Evolutionary conservation across 768 basidiomycete species (phyloP).

Genomic region (Boletus barrowsii): DNA sequence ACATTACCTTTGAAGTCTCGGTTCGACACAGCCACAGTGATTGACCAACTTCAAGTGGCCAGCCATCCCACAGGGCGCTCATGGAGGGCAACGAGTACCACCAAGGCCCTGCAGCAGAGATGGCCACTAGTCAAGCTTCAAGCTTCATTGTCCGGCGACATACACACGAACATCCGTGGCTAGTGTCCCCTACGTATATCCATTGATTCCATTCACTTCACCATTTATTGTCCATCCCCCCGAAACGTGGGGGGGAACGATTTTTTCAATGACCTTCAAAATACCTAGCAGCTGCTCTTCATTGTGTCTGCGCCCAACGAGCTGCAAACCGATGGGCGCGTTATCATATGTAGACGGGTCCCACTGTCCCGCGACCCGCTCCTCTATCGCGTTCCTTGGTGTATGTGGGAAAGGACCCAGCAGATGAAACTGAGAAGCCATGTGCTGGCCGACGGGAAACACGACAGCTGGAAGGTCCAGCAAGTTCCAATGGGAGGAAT

Average conservation of each 20-base stretch:
- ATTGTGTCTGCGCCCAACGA: constrained; percentile 48
- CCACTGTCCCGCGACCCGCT: constrained; percentile 38
- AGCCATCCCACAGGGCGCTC: constrained; percentile 9
- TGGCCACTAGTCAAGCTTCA: constrained; percentile 12
- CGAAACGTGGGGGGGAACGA: constrained; percentile 15
- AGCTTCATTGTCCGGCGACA: constrained; percentile 1
- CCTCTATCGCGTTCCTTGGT: constrained; percentile 37
- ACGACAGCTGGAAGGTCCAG: constrained; percentile 46
- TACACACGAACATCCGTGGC: not conserved
- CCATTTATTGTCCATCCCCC: constrained; percentile 4
- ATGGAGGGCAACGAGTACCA: not conserved
- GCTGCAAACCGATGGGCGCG: constrained; percentile 46
- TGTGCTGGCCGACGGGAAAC: constrained; percentile 43
- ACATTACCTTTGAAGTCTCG: too few species aligned
- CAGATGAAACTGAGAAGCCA: constrained; percentile 20
- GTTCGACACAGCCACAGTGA: not conserved
- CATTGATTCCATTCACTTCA: constrained; percentile 10
- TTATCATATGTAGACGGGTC: constrained; percentile 40
- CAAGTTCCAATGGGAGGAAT: constrained; percentile 53
- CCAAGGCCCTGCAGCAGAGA: constrained; percentile 8
- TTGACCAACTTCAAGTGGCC: constrained; percentile 4
- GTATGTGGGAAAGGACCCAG: constrained; percentile 12
- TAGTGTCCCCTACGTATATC: not conserved
- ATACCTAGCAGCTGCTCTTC: constrained; percentile 49
- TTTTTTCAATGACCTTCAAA: constrained; percentile 38